Evolutionary conservation across 2,329 filamentous ascomycete genomes (phyloP), one percentile per base, ranked within the genome.

Genomic region (Hypoxylon sp.): DNA sequence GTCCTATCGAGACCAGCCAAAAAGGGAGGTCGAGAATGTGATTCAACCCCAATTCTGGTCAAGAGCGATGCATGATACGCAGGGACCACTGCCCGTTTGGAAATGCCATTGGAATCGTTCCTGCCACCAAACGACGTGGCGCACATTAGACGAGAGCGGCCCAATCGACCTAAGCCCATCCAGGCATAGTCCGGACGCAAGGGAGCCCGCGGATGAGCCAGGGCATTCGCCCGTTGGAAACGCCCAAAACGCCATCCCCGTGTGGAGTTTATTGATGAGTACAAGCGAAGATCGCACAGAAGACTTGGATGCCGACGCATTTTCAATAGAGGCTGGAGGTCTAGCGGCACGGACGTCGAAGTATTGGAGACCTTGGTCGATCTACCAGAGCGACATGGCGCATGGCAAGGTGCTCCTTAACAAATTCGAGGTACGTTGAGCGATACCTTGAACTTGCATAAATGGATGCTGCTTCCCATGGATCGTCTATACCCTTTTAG

Each of bases 61-160:
- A 69, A 67, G 61, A 59, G 46, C 27, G 32, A 67, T 67, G 65
- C 66, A 66, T 69, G 55, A 69, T 67, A 37, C 61, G 61, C 63
- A 69, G 61, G 68, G 67, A 65, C 68, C 59, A 70, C 45, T 68
- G 29, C 64, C 68, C 62, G 57, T 63, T 70, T 70, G 41, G 65
- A 68, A 45, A 62, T 68, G 59, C 63, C 66, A 43, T 48, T 66
- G 52, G 62, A 62, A 59, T 69, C 61, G 54, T 55, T 55, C 52
- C 63, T 62, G 27, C 63, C 47, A 62, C 61, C 54, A 53, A 59
- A 46, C 67, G 47, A 69, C 67, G 64, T 69, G 67, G 67, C 67
- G 16, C 55, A 68, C 59, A 63, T 63, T 65, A 52, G 65, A 65
- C 32, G 61, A 70, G 61, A 65, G 57, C 52, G 47, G 30, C n/a